Evolutionary conservation across 2,329 filamentous ascomycete genomes (phyloP).

Genomic region (Alternaria hordeiaustralica): DNA sequence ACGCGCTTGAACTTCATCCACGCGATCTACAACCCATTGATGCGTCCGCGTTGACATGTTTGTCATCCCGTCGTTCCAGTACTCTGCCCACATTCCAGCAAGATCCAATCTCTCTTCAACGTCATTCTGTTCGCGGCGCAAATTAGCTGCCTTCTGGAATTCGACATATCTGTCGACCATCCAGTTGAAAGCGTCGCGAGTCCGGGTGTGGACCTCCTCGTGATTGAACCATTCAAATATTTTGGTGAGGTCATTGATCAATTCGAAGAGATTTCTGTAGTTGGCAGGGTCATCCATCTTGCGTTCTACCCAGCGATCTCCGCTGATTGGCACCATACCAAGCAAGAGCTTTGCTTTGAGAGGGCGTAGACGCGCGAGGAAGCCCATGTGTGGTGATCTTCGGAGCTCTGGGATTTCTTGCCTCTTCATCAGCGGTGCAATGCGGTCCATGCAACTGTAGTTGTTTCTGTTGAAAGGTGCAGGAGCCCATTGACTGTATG

Average conservation of each 20-base stretch:
- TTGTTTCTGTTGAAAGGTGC: not conserved
- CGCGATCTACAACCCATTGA: slow-evolving; percentile 25
- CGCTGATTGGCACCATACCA: slow-evolving; percentile 25
- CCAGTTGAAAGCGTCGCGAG: slow-evolving; percentile 13
- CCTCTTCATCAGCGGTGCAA: not conserved
- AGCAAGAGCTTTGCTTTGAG: slow-evolving; percentile 21
- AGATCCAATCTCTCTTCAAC: slow-evolving; percentile 16
- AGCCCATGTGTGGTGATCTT: not conserved
- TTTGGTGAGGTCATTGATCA: slow-evolving; percentile 18
- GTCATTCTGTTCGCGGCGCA: slow-evolving; percentile 16
- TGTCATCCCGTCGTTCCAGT: slow-evolving; percentile 9
- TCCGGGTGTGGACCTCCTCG: not conserved
- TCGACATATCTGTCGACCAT: slow-evolving; percentile 18
- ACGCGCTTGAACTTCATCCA: slow-evolving; percentile 17
- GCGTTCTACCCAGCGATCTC: slow-evolving; percentile 22
- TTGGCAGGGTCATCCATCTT: slow-evolving; percentile 28
- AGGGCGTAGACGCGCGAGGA: slow-evolving; percentile 13
- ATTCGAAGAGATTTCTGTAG: slow-evolving; percentile 18
- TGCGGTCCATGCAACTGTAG: not conserved
- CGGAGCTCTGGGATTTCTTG: not conserved
- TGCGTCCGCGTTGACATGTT: slow-evolving; percentile 22
- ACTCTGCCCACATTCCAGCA: slow-evolving; percentile 29
- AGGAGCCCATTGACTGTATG: slow-evolving; percentile 13
- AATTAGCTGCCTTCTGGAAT: slow-evolving; percentile 21
- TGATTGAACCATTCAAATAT: slow-evolving; percentile 22